Conservation (phyloP, 2,329 filamentous ascomycete species). For the Sporothrix variecibatus region DNA sequence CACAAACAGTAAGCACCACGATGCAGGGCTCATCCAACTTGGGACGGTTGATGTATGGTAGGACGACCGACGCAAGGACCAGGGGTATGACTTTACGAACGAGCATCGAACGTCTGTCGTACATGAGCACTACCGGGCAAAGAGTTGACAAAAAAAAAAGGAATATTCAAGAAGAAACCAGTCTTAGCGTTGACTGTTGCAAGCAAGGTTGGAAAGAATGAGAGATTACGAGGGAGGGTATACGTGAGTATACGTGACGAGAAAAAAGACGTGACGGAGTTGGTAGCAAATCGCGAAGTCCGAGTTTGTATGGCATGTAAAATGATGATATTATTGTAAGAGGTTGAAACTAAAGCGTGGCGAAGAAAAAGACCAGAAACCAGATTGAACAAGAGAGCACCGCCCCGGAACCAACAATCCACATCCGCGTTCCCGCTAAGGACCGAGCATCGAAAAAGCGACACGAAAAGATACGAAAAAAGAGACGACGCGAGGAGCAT, state of each 20-base stretch:
- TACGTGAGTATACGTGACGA: not conserved
- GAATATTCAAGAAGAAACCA: not conserved
- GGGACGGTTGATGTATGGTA: not conserved
- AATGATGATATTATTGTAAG: not conserved
- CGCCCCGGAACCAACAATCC: not conserved
- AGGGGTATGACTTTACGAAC: not conserved
- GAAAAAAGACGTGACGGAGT: not conserved
- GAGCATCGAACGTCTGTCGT: not conserved
- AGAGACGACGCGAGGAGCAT: not conserved
- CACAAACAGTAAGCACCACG: conserved; percentile 15
- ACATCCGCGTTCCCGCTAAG: conserved; percentile 6
- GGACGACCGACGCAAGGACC: conserved; percentile 13
- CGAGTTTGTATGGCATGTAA: not conserved
- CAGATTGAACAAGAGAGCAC: not conserved
- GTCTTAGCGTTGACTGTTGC: not conserved
- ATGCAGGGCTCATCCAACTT: not conserved
- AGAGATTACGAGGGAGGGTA: not conserved
- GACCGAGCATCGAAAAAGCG: not conserved
- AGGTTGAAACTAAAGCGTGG: not conserved
- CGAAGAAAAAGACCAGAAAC: not conserved
- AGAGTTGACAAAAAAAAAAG: not conserved
- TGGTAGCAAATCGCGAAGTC: not conserved
- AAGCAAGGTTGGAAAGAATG: not conserved
- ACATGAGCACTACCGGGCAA: not conserved
- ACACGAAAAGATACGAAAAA: not conserved